phyloP scores from a whole-genome alignment of 768 basidiomycete genomes.

The Trametes meyenii region DNA sequence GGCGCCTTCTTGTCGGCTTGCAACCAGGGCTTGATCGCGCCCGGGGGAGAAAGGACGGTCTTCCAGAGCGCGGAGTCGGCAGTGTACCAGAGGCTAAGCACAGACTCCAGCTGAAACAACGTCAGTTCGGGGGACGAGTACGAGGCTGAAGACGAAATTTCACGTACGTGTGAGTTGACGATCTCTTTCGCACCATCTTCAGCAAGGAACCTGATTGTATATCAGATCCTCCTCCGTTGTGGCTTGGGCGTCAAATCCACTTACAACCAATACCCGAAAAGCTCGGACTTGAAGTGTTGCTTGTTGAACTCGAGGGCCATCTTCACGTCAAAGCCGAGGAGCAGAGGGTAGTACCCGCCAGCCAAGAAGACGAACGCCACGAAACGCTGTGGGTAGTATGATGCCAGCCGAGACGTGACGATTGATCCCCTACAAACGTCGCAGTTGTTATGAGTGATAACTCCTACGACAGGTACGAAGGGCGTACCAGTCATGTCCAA shows the following conservation, averaged over 20 bases:
- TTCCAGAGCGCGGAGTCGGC: slow-evolving; percentile 39
- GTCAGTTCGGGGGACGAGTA: neutral
- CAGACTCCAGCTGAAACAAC: slow-evolving; percentile 40
- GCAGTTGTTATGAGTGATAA: neutral
- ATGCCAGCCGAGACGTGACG: slow-evolving; percentile 40
- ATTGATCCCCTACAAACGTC: slow-evolving; percentile 38
- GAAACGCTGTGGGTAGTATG: slow-evolving; percentile 44
- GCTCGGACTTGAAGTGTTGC: slow-evolving; percentile 38
- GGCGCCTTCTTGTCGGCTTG: slow-evolving; percentile 33
- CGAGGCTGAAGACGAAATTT: neutral
- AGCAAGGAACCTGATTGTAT: slow-evolving; percentile 25
- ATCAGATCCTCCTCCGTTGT: no score
- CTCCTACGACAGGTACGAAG: neutral
- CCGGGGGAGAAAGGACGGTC: slow-evolving; percentile 39
- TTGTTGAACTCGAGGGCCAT: slow-evolving; percentile 31
- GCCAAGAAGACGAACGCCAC: slow-evolving; percentile 42
- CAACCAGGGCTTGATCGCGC: slow-evolving; percentile 38
- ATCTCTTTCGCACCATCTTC: slow-evolving; percentile 34
- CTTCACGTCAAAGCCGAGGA: slow-evolving; percentile 32
- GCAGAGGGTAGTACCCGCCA: slow-evolving; percentile 38
- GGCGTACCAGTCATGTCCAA: slow-evolving; percentile 41
- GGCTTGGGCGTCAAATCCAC: neutral
- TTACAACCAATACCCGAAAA: slow-evolving; percentile 47
- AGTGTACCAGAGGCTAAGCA: slow-evolving; percentile 40
- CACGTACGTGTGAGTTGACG: slow-evolving; percentile 40